A percentile compares a stretch with the other conserved stretches of the same genome.
Conservation (phyloP, 805 yeast genomes). For the Monosporozyma unispora region DNA sequence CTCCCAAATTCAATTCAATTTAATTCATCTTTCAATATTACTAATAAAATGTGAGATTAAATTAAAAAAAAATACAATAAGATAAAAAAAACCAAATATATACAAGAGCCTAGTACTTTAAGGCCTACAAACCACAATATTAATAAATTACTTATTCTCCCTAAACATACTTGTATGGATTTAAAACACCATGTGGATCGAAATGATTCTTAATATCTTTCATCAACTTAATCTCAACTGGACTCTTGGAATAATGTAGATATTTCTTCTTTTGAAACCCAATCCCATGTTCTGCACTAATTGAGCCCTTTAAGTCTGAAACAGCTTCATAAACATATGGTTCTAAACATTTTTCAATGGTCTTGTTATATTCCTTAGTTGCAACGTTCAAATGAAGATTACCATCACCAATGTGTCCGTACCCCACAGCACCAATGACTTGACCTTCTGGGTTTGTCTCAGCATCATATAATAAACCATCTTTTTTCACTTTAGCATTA, state of each 20-base stretch:
- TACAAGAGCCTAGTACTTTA: background rate
- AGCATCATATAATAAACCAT: conserved; percentile 50
- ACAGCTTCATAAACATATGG: conserved; percentile 96
- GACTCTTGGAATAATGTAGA: conserved; percentile 74
- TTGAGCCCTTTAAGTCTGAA: conserved; percentile 60
- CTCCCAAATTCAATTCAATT: too few species aligned
- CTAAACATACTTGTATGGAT: conserved; percentile 85
- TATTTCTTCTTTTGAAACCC: conserved; percentile 95
- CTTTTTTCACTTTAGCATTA: conserved; percentile 47
- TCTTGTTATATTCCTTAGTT: conserved; percentile 71
- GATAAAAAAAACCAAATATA: too few species aligned
- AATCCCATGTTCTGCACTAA: conserved; percentile 95
- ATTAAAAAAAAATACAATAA: too few species aligned
- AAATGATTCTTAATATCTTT: conserved; percentile 67
- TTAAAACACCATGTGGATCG: conserved; percentile 87
- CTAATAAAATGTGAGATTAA: background rate
- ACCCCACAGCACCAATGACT: conserved; percentile 84
- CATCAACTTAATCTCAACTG: conserved; percentile 62
- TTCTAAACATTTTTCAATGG: conserved; percentile 73
- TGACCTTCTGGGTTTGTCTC: background rate
- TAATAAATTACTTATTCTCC: background rate
- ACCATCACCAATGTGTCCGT: conserved; percentile 98
- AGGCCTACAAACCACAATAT: background rate
- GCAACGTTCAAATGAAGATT: conserved; percentile 90
- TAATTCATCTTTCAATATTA: too few species aligned